Conservation (phyloP, 495 filamentous ascomycete genomes). For the Aspergillus coremiiformis region DNA sequence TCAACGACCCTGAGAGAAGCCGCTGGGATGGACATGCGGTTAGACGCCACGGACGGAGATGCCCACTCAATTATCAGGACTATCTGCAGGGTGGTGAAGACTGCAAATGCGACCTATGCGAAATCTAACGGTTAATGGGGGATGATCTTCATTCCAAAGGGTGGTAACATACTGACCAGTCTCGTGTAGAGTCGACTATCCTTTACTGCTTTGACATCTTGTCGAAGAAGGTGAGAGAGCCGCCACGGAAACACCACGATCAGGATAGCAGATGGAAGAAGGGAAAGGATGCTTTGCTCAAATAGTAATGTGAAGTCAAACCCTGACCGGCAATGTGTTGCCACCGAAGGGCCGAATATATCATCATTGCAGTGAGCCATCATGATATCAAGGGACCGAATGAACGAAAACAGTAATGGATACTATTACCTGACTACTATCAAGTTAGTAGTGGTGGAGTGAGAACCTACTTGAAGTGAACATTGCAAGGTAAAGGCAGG, state of each 20-base stretch:
- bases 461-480: too few species aligned
- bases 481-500: too few species aligned
- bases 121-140: neutral
- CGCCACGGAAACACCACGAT: slow-evolving; percentile 17
- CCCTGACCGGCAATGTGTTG: neutral
- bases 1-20: neutral
- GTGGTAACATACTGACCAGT: neutral
- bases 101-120: neutral
- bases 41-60: neutral
- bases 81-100: neutral
- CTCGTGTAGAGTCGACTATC: neutral
- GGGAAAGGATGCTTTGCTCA: slow-evolving; percentile 39
- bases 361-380: too few species aligned
- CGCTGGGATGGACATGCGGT: neutral
- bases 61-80: neutral
- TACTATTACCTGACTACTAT: too few species aligned
- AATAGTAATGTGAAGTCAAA: slow-evolving; percentile 45
- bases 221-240: neutral
- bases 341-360: neutral
- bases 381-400: too few species aligned
- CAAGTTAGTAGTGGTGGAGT: too few species aligned
- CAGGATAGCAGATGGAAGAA: slow-evolving; percentile 31
- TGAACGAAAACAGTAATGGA: too few species aligned
- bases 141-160: neutral
- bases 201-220: neutral